Evolutionary conservation across 2,329 filamentous ascomycete species (phyloP).

Genomic region (Alternaria sp.): DNA sequence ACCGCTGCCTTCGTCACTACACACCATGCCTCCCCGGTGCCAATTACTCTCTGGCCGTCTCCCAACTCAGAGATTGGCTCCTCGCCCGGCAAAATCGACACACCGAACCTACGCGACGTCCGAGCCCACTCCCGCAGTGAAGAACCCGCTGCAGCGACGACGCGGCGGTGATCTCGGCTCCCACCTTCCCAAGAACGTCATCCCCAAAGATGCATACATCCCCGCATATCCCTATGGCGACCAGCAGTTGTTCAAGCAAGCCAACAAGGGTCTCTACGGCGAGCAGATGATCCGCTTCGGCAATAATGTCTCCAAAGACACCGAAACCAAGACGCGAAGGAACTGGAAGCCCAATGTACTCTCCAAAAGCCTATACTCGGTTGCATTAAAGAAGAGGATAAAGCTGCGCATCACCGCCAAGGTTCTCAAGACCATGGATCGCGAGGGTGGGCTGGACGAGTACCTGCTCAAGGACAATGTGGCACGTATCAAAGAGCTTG

Average conservation of each 20-base stretch:
- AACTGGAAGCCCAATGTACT: constrained; percentile 79
- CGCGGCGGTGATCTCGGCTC: constrained; percentile 48
- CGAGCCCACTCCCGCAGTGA: constrained; percentile 22
- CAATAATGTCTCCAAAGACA: constrained; percentile 75
- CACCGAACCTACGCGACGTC: constrained; percentile 43
- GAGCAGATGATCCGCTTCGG: constrained; percentile 76
- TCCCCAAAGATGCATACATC: constrained; percentile 40
- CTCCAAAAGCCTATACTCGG: constrained; percentile 72
- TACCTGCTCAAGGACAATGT: constrained; percentile 87
- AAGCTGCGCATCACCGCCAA: constrained; percentile 74
- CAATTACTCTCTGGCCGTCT: constrained; percentile 43
- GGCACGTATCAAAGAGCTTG: constrained; percentile 82
- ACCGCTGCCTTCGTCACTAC: constrained; percentile 16
- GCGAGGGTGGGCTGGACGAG: constrained; percentile 87
- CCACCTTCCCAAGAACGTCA: constrained; percentile 47
- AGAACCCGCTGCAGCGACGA: constrained; percentile 39
- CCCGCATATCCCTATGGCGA: constrained; percentile 76
- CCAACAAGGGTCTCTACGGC: constrained; percentile 78
- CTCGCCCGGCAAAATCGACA: constrained; percentile 25
- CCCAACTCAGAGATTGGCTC: constrained; percentile 13
- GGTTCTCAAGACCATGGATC: constrained; percentile 74
- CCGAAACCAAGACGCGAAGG: constrained; percentile 75
- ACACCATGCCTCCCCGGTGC: constrained; percentile 40
- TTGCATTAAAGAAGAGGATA: constrained; percentile 68
- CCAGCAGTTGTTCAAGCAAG: constrained; percentile 78